Percentiles rank a stretch among this genome's conserved stretches.
These are phyloP conservation scores for Daldinia decipiens DNA, from an alignment of 495 filamentous ascomycete species.

Conservation along the genomic window DNA sequence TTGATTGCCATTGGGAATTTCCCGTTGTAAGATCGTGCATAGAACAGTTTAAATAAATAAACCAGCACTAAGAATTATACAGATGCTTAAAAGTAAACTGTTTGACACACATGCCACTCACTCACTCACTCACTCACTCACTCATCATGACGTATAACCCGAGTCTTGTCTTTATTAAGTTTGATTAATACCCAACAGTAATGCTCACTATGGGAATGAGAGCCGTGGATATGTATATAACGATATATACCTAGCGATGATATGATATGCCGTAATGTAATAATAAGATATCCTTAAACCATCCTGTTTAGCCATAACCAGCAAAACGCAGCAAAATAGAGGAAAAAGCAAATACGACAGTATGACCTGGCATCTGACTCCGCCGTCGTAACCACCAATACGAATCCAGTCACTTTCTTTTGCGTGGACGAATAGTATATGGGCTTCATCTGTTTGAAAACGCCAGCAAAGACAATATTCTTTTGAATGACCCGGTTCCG, in stretches of 20 bases:
- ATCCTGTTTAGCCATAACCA: constrained; percentile 28
- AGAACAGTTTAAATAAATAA: too few species aligned
- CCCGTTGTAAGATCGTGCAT: too few species aligned
- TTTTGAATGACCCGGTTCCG: constrained; percentile 29
- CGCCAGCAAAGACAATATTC: constrained; percentile 24
- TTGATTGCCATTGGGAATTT: too few species aligned
- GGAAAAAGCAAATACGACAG: constrained; percentile 29
- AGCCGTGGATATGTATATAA: constrained; percentile 11
- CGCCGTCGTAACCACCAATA: constrained; percentile 7
- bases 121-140: neutral
- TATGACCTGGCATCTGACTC: constrained; percentile 9
- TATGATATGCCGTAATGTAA: constrained; percentile 19
- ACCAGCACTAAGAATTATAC: too few species aligned
- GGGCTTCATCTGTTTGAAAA: constrained; percentile 12
- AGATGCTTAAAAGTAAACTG: too few species aligned
- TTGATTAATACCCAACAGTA: constrained; percentile 30
- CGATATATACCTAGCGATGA: constrained; percentile 28
- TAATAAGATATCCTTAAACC: constrained; percentile 11
- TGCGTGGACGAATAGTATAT: constrained; percentile 7
- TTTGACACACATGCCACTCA: neutral
- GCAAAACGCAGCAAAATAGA: constrained; percentile 12
- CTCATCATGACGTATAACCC: neutral
- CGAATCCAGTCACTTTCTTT: constrained; percentile 3
- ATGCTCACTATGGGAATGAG: constrained; percentile 16
- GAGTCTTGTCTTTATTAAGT: constrained; percentile 2